Percentiles rank a stretch among this genome's conserved stretches.
Conservation (phyloP, 495 filamentous ascomycete genomes). For the Neurospora discreta region DNA sequence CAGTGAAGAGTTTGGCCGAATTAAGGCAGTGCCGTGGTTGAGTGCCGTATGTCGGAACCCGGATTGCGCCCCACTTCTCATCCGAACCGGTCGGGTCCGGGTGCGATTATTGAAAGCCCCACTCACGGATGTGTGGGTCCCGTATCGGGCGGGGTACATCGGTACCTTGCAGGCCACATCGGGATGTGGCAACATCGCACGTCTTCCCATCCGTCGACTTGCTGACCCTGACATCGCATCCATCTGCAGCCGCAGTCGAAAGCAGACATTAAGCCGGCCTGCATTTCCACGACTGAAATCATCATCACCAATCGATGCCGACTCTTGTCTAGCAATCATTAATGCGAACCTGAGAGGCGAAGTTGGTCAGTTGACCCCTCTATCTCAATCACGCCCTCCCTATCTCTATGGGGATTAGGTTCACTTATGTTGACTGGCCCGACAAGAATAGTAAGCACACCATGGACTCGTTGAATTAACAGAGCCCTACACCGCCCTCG, state of each 20-base stretch:
- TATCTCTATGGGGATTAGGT: not conserved
- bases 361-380: not conserved
- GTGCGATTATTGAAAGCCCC: not conserved
- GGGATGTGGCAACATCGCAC: not conserved
- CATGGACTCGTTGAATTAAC: not conserved
- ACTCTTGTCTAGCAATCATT: not conserved
- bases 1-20: not conserved
- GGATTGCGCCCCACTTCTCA: not conserved
- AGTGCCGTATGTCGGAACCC: not conserved
- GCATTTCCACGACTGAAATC: not conserved
- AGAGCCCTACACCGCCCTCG: not conserved
- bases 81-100: not conserved
- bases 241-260: not conserved
- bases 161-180: not conserved
- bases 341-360: not conserved
- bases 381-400: not conserved
- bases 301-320: not conserved
- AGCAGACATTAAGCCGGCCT: not conserved
- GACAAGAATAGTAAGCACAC: not conserved
- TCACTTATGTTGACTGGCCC: not conserved
- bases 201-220: too few relatives aligned
- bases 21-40: not conserved
- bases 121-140: not conserved
- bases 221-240: not conserved
- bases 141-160: not conserved